phyloP scores from a whole-genome alignment of 2,329 filamentous ascomycete genomes.

The Nectriaceae sp. region DNA sequence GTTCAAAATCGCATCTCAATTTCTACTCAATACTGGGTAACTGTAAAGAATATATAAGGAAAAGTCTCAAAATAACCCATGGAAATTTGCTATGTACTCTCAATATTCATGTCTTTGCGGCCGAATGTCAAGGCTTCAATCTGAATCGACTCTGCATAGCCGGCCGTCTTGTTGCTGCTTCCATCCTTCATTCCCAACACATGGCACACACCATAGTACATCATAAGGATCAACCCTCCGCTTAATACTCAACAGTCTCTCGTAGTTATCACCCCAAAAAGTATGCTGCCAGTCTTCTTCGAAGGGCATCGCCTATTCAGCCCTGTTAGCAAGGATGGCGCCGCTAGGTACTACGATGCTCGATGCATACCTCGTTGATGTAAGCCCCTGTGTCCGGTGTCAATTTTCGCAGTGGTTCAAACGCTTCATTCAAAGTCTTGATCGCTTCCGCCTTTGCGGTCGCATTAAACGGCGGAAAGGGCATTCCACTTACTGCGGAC shows the following conservation, averaged over 20 bases:
- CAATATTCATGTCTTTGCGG: no score
- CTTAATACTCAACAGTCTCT: conserved; percentile 46
- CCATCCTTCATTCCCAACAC: conserved; percentile 49
- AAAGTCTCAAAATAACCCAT: no score
- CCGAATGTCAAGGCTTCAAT: neutral
- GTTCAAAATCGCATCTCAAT: no score
- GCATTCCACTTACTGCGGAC: conserved; percentile 2
- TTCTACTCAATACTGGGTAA: no score
- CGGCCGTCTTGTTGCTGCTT: conserved; percentile 22
- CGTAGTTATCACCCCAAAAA: conserved; percentile 50
- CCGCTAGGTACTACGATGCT: no score
- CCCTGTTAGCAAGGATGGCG: no score
- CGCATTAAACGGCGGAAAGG: conserved; percentile 35
- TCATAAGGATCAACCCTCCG: conserved; percentile 46
- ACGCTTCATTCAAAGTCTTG: conserved; percentile 23
- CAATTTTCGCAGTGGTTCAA: conserved; percentile 41
- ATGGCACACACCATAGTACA: conserved; percentile 51
- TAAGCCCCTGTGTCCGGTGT: conserved; percentile 45
- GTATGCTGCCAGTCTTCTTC: conserved; percentile 40
- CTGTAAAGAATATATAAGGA: no score
- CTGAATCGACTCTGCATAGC: conserved; percentile 27
- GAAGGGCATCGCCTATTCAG: conserved; percentile 34
- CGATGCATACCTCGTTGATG: conserved; percentile 47
- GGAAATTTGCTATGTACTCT: no score
- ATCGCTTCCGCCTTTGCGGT: conserved; percentile 31